Conservation (phyloP, 352 stramenopile species). For the Stephanocyclus meneghinianus region DNA sequence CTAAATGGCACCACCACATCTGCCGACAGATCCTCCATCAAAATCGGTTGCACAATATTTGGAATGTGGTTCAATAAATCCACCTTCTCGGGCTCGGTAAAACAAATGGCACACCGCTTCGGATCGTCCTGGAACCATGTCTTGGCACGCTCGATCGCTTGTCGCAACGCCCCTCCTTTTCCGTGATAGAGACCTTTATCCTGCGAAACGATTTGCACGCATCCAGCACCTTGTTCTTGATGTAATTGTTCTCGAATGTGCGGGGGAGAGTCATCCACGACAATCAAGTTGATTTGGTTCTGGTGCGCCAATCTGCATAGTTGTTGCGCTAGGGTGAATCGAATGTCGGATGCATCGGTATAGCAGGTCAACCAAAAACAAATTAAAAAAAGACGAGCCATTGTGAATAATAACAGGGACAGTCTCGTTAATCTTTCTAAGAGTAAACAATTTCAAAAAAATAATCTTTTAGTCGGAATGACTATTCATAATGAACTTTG, state of each 20-base stretch:
- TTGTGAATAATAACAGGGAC: conserved; percentile 84
- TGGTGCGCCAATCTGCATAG: conserved; percentile 41
- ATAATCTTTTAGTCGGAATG: too few species aligned
- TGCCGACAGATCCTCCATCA: conserved; percentile 5
- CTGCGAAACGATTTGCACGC: conserved; percentile 35
- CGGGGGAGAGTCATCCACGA: conserved; percentile 49
- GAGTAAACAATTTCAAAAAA: too few species aligned
- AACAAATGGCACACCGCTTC: conserved; percentile 49
- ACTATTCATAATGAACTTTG: too few species aligned
- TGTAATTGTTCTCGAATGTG: conserved; percentile 26
- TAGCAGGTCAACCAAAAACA: conserved; percentile 73
- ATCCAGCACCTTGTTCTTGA: conserved; percentile 7
- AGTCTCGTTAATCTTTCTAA: conserved; percentile 76
- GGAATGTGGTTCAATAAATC: conserved; percentile 61
- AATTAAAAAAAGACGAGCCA: conserved; percentile 78
- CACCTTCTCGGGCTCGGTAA: conserved; percentile 70
- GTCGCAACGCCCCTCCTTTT: conserved; percentile 65
- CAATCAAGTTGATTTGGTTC: conserved; percentile 38
- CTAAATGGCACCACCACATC: conserved; percentile 58
- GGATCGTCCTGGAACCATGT: conserved; percentile 7
- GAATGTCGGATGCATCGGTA: conserved; percentile 38
- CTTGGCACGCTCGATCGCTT: conserved; percentile 50
- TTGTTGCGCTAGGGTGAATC: conserved; percentile 50
- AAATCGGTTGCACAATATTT: conserved; percentile 25
- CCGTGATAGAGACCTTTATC: conserved; percentile 25